phyloP scores from a whole-genome alignment of 306 rosid genomes.

The Argentina anserina region DNA sequence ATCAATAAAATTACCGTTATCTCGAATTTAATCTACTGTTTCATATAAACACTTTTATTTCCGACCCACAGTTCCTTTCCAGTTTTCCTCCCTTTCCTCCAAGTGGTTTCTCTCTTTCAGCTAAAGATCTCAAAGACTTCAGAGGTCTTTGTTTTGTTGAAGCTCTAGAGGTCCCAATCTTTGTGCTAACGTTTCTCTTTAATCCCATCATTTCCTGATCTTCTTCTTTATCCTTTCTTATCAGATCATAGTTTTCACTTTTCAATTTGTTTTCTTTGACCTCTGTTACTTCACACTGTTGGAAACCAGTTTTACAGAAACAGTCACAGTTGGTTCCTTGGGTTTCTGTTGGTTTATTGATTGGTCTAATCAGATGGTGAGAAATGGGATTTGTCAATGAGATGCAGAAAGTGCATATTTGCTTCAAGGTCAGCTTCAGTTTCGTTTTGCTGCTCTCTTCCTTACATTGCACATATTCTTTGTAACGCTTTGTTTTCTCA shows the following conservation, averaged over 20 bases:
- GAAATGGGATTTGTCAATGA: conserved; percentile 24
- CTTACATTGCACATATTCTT: conserved; percentile 4
- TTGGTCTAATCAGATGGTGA: conserved; percentile 30
- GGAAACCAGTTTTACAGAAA: conserved; percentile 17
- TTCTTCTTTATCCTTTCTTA: conserved; percentile 26
- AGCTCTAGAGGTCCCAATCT: conserved; percentile 30
- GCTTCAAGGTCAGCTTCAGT: conserved; percentile 39
- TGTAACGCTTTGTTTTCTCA: background rate
- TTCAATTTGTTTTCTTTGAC: conserved; percentile 14
- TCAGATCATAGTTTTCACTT: conserved; percentile 28
- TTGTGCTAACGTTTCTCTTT: conserved; percentile 23
- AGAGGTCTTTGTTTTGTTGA: conserved; percentile 24
- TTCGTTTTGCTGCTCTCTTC: conserved; percentile 26
- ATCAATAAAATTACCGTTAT: too few relatives aligned
- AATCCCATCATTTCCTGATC: conserved; percentile 37
- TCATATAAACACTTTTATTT: too few relatives aligned
- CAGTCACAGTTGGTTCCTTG: conserved; percentile 28
- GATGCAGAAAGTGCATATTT: conserved; percentile 22
- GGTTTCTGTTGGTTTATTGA: conserved; percentile 23
- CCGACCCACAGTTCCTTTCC: conserved; percentile 20
- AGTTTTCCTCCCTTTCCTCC: conserved; percentile 27
- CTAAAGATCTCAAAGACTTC: conserved; percentile 25
- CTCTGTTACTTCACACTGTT: conserved; percentile 28
- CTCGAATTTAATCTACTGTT: too few relatives aligned
- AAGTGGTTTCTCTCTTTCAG: conserved; percentile 25